Base-by-base conservation (phyloP, 2,329 filamentous ascomycete species). In the Cladobotryum protrusum region DNA sequence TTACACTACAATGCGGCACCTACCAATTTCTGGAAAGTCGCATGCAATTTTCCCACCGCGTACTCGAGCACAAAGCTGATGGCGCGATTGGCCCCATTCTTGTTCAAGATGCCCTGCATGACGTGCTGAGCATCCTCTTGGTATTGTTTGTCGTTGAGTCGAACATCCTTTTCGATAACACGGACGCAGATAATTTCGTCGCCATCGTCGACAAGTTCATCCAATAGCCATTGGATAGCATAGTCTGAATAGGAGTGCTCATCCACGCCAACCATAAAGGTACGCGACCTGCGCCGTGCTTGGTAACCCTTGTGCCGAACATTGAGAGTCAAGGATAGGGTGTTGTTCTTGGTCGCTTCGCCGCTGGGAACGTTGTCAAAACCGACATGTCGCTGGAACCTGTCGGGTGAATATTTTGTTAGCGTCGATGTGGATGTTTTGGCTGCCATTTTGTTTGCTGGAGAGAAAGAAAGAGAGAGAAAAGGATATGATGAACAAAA, bases 191-290 rank as follows among this genome's bases (percentile, higher is more conserved):
- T 87, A 50, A 96, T 85, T 68, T 96, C 89, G 63, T 96, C 91
- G 15, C 91, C 90, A 61, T 96, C 91, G 60, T 96, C 90, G 37
- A 96, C 89, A 49, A 96, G 77, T 69, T 95, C 89, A 60, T 95
- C 89, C 36, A 96, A 81, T 45, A 96, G 77, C 90, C 90, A 96
- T 67, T 95, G 88, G 15, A 96, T 75, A 14, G 91, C 91, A 68
- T 92, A 93, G 55, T 95, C 88, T 6, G 89, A 95, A 67, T 96
- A 96, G 52, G 89, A 81, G 59, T 96, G 90, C 61, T 92, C 87
- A 67, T 96, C 91, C 15, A 91, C 87, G 17, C 91, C 91, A 56
- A 91, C 92, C 64, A 96, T 83, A 61, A 96, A 95, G 8, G 89
- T 95, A 47, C 91, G 83, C 48, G 88, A 93, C 52, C 88, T 80